Base-by-base conservation (phyloP, 306 rosid species). In the Prunus fruticosa region DNA sequence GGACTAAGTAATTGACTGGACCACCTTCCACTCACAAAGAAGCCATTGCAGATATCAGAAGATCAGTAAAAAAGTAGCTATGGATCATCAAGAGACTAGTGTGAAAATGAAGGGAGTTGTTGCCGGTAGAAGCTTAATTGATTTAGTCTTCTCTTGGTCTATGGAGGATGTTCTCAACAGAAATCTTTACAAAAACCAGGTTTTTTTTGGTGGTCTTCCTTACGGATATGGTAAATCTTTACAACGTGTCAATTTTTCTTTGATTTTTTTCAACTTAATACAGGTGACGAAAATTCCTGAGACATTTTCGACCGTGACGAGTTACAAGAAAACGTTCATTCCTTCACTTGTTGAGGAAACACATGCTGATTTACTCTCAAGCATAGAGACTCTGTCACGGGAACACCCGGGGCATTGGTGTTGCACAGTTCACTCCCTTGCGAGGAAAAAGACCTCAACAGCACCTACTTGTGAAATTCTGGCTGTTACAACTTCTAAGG, bases 281-380 rank as follows among this genome's bases (percentile, higher is more conserved):
- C 67, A 85, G 89, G 87, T 87, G 76, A 78, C 18, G 67, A 78
- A 61, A 71, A 83, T 85, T 79, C 86, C 84, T 52, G 67, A 0
- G 25, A 76, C 81, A 69, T 27, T 27, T 27, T 27, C 28, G 28
- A 27, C 28, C 28, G 28, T 27, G 28, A 27, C 28, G 28, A 27
- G 74, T 69, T 87, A 87, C 75, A 70, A 83, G 52, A 72, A 75
- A 11, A 79, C 87, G 2, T 87, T 85, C 70, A 45, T 54, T 63
- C 62, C 34, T 22, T 84, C 85, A 34, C 89, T 76, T 41, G 10
- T 83, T 43, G 87, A 87, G 76, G 89, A 87, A 76, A 81, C 73
- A 61, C 86, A 82, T 22, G 60, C 73, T 1, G 86, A 88, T 28
- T 71, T 85, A 67, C 78, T 75, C 50, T 81, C 87, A 53, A 76